Percentiles rank a stretch among this genome's conserved stretches.
Conservation (phyloP, 805 yeast genomes). For the Lipomyces yamadae region DNA sequence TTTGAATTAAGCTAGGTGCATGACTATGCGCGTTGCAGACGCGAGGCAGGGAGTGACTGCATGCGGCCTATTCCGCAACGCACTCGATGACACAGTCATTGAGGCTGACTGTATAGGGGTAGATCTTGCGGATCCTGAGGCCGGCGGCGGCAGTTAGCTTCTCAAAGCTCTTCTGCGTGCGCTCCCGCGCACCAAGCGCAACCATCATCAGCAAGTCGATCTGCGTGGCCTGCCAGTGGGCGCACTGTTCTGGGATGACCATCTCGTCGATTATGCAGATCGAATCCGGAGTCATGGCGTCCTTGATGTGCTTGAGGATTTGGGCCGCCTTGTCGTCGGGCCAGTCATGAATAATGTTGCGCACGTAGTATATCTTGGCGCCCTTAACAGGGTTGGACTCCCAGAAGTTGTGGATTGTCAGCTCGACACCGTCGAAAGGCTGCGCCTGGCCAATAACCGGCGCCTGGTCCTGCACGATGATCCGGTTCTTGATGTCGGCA, state of each 20-base stretch:
- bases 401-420: background rate
- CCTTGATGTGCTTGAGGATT: background rate
- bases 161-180: background rate
- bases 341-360: slow-evolving; percentile 3
- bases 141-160: background rate
- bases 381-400: background rate
- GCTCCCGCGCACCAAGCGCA: background rate
- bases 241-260: background rate
- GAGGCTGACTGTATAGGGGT: background rate
- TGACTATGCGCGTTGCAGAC: no score
- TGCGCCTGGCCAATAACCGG: background rate
- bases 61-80: no score
- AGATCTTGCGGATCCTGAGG: background rate
- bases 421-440: background rate
- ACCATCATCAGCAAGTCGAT: slow-evolving; percentile 4
- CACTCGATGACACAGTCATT: background rate
- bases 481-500: background rate
- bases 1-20: no score
- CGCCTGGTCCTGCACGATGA: background rate
- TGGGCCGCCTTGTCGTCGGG: slow-evolving; percentile 1
- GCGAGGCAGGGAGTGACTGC: no score
- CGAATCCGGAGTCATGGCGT: slow-evolving; percentile 1
- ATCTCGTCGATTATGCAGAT: background rate
- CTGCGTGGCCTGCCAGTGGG: slow-evolving; percentile 7
- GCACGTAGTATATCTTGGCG: slow-evolving; percentile 7